Percentiles rank a stretch among this genome's conserved stretches.
These are phyloP conservation scores for Saturnispora gosingensis DNA, from an alignment of 805 yeast genomes.

Conservation along the genomic window DNA sequence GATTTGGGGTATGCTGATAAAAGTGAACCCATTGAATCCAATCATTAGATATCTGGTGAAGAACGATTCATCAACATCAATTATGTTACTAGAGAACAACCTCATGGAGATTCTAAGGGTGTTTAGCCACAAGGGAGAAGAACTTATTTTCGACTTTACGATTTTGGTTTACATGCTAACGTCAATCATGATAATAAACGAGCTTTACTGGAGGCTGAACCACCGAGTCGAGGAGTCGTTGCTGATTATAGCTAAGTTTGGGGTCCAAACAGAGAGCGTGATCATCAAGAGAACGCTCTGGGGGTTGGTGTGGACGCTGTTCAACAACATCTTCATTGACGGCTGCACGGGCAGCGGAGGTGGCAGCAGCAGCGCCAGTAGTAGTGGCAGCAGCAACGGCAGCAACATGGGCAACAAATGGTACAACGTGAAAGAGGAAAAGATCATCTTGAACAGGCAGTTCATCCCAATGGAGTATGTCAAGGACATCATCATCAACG, in stretches of 20 bases:
- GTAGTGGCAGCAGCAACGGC: not conserved
- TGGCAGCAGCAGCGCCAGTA: not conserved
- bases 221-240: slow-evolving; percentile 35
- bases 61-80: not conserved
- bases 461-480: slow-evolving; percentile 52
- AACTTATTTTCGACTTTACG: not conserved
- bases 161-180: not conserved
- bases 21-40: slow-evolving; percentile 5
- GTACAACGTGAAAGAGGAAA: not conserved
- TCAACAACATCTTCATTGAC: not conserved
- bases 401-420: not conserved
- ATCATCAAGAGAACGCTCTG: slow-evolving; percentile 19
- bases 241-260: slow-evolving; percentile 38
- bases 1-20: slow-evolving; percentile 3
- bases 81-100: not conserved
- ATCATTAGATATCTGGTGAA: not conserved
- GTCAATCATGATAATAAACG: slow-evolving; percentile 12
- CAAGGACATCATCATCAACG: slow-evolving; percentile 62
- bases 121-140: not conserved
- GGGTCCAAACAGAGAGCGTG: slow-evolving; percentile 35
- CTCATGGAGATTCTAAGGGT: not conserved
- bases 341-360: not conserved
- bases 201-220: slow-evolving; percentile 20
- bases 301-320: slow-evolving; percentile 1
- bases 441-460: slow-evolving; percentile 14